phyloP scores from a whole-genome alignment of 1,284 basidiomycete species.

The Trichosporon faecale region DNA sequence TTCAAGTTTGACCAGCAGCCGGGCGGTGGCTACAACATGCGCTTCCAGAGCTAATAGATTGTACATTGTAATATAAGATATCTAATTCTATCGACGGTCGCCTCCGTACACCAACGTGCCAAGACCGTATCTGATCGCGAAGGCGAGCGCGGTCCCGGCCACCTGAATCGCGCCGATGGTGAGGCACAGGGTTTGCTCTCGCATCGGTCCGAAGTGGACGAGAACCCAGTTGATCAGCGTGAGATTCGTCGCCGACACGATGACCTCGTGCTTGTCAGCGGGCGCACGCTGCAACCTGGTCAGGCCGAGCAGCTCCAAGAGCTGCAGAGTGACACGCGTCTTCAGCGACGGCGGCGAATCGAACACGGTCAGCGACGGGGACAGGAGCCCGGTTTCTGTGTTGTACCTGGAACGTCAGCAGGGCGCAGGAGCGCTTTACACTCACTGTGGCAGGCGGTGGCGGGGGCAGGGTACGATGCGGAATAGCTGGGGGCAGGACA shows the following conservation, averaged over 20 bases:
- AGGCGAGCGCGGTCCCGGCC: conserved; percentile 70
- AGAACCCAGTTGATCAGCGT: conserved; percentile 84
- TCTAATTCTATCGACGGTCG: conserved; percentile 62
- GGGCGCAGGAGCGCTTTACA: conserved; percentile 4
- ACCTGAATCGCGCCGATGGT: conserved; percentile 72
- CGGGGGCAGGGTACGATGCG: conserved; percentile 89
- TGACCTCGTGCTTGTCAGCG: conserved; percentile 34
- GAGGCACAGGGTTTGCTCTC: conserved; percentile 70
- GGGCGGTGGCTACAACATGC: conserved; percentile 89
- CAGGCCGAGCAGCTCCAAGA: conserved; percentile 63
- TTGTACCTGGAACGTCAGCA: conserved; percentile 61
- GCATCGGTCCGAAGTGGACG: conserved; percentile 72
- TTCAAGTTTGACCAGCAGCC: conserved; percentile 92
- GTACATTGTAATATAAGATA: conserved; percentile 10
- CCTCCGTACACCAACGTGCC: conserved; percentile 84
- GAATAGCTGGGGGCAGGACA: conserved; percentile 93
- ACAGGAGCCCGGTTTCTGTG: conserved; percentile 64
- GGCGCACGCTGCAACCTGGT: conserved; percentile 64
- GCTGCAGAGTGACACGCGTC: conserved; percentile 59
- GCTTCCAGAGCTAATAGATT: conserved; percentile 59
- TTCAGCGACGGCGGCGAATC: conserved; percentile 56
- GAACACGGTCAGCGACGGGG: conserved; percentile 69
- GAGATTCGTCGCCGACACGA: conserved; percentile 73
- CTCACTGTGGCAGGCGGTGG: conserved; percentile 83
- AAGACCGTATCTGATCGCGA: conserved; percentile 79